phyloP scores from a whole-genome alignment of 2,329 filamentous ascomycete species.

The Trichoderma koningii region DNA sequence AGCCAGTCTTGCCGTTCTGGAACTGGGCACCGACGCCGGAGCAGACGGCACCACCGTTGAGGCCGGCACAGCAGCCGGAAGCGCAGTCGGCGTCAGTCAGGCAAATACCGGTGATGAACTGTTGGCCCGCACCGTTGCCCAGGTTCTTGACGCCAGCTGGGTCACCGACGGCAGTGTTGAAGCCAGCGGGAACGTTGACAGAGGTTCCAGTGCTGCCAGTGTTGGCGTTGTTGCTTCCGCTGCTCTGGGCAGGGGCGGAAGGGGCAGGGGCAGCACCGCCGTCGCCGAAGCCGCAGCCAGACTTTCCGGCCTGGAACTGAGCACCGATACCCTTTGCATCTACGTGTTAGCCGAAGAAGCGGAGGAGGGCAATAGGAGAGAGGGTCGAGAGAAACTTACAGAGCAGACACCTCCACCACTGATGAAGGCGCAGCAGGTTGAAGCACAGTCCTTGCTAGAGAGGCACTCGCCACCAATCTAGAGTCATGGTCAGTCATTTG shows the following conservation, averaged over 20 bases:
- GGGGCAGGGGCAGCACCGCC: conserved; percentile 21
- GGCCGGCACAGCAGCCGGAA: conserved; percentile 38
- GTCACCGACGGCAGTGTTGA: conserved; percentile 29
- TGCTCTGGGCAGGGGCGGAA: background rate
- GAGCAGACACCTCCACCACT: conserved; percentile 37
- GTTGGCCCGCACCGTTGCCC: conserved; percentile 33
- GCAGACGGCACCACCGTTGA: conserved; percentile 19
- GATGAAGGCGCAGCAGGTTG: conserved; percentile 36
- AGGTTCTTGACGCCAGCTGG: conserved; percentile 33
- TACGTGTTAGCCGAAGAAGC: background rate
- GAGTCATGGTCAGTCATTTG: background rate
- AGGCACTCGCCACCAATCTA: conserved; percentile 37
- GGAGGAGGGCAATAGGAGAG: background rate
- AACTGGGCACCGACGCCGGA: conserved; percentile 37
- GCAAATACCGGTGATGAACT: conserved; percentile 37
- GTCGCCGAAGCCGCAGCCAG: conserved; percentile 37
- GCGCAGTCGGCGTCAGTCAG: conserved; percentile 35
- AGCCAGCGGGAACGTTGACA: conserved; percentile 19
- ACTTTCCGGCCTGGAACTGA: conserved; percentile 38
- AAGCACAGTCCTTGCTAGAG: conserved; percentile 36
- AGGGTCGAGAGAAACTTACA: background rate
- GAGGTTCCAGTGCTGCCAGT: conserved; percentile 30
- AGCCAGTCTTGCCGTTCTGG: conserved; percentile 39
- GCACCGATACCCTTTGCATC: conserved; percentile 32
- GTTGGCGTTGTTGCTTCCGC: background rate